These are phyloP conservation scores for Aspergillus sp. DNA, from an alignment of 2,329 filamentous ascomycete species.

Conservation along the genomic window DNA sequence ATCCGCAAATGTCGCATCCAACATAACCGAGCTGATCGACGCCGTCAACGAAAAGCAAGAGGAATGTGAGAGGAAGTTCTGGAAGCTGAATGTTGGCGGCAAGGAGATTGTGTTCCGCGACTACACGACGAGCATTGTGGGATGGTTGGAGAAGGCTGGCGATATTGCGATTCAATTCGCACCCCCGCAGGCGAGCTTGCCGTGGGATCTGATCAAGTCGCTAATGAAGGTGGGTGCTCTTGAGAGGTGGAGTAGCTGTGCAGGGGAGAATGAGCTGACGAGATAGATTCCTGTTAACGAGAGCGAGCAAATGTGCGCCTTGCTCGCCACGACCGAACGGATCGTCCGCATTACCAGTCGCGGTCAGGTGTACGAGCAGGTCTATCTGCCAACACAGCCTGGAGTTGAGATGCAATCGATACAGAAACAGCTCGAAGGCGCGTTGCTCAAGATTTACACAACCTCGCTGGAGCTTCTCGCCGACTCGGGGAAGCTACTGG, in stretches of 20 bases:
- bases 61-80: slow-evolving; percentile 20
- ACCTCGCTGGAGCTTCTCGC: background rate
- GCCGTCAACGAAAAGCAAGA: slow-evolving; percentile 13
- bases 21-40: slow-evolving; percentile 5
- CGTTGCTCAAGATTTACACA: background rate
- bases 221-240: background rate
- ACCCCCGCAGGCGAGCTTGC: slow-evolving; percentile 37
- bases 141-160: slow-evolving; percentile 23
- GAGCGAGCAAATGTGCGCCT: slow-evolving; percentile 23
- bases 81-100: slow-evolving; percentile 9
- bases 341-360: slow-evolving; percentile 21
- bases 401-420: background rate
- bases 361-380: slow-evolving; percentile 22
- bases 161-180: slow-evolving; percentile 38
- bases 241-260: background rate
- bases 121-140: slow-evolving; percentile 20
- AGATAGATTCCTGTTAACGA: slow-evolving; percentile 38
- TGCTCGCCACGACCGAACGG: slow-evolving; percentile 21
- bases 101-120: slow-evolving; percentile 19
- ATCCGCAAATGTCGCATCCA: background rate
- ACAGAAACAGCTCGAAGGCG: background rate
- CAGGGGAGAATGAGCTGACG: background rate
- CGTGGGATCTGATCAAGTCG: slow-evolving; percentile 23
- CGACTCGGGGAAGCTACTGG: background rate
- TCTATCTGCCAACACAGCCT: slow-evolving; percentile 6